These are phyloP conservation scores for Leccinellum albellum DNA, from an alignment of 768 basidiomycete species.

Conservation along the genomic window DNA sequence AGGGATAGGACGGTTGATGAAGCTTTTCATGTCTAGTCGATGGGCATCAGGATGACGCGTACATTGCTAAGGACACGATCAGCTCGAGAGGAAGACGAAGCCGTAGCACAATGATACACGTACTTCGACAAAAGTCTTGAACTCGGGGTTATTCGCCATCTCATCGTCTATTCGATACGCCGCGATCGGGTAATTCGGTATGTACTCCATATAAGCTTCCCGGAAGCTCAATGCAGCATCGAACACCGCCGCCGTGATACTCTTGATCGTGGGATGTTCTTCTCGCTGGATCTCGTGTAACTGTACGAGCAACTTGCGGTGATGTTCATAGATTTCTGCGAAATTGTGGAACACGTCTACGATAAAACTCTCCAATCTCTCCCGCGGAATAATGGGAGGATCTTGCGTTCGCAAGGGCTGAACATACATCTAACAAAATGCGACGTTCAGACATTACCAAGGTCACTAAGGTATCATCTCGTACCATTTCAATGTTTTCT, in stretches of 20 bases:
- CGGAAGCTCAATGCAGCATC: constrained; percentile 91
- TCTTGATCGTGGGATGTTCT: constrained; percentile 74
- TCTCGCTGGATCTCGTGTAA: constrained; percentile 87
- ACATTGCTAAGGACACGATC: constrained; percentile 35
- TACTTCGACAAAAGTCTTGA: constrained; percentile 82
- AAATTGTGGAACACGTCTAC: constrained; percentile 89
- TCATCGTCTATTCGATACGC: constrained; percentile 86
- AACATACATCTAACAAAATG: constrained; percentile 66
- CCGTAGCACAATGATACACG: constrained; percentile 12
- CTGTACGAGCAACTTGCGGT: constrained; percentile 70
- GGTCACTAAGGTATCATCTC: constrained; percentile 22
- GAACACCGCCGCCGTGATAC: constrained; percentile 78
- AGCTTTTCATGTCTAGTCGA: constrained; percentile 87
- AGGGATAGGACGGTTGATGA: constrained; percentile 89
- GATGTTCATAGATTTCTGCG: constrained; percentile 68
- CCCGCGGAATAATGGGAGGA: constrained; percentile 73
- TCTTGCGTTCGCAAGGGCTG: constrained; percentile 66
- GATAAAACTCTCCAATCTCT: constrained; percentile 73
- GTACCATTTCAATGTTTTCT: constrained; percentile 75
- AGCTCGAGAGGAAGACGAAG: background rate
- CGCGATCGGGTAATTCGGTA: constrained; percentile 90
- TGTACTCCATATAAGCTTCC: constrained; percentile 89
- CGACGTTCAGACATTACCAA: constrained; percentile 2
- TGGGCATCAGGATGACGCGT: constrained; percentile 71
- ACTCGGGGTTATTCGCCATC: constrained; percentile 73